Conservation (phyloP, 2,329 filamentous ascomycete genomes). For the Rutstroemia sp. region DNA sequence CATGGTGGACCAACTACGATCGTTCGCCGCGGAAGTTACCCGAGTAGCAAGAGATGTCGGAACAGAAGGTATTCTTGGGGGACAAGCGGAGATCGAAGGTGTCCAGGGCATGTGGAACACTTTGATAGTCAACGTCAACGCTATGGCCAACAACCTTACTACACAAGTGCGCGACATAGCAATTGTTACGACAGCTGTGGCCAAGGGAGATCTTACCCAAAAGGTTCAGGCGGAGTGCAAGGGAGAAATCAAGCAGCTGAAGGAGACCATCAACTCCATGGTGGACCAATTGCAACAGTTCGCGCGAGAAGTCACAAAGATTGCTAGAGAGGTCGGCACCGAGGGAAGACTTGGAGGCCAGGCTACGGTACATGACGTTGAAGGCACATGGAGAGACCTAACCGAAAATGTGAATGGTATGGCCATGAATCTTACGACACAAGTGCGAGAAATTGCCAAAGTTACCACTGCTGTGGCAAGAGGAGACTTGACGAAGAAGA, state of each 20-base stretch:
- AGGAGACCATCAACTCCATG: conserved; percentile 99
- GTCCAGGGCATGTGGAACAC: conserved; percentile 88
- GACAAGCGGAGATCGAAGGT: conserved; percentile 75
- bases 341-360: conserved; percentile 92
- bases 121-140: conserved; percentile 77
- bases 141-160: conserved; percentile 81
- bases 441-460: conserved; percentile 95
- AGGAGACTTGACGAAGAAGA: conserved; percentile 92
- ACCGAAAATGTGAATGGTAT: conserved; percentile 97
- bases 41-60: conserved; percentile 78
- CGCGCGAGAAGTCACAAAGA: conserved; percentile 91
- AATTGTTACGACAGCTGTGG: conserved; percentile 64
- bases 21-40: conserved; percentile 78
- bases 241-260: conserved; percentile 89
- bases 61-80: conserved; percentile 75
- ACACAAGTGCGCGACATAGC: conserved; percentile 94
- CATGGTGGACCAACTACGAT: conserved; percentile 80
- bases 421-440: conserved; percentile 96
- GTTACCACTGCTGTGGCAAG: conserved; percentile 93
- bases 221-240: conserved; percentile 91
- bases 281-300: conserved; percentile 97
- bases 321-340: conserved; percentile 92
- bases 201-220: conserved; percentile 85
- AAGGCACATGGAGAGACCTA: conserved; percentile 94
- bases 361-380: conserved; percentile 90